Percentiles rank a stretch among this genome's conserved stretches.
Conservation (phyloP, 768 basidiomycete species). For the Xerocomellus intermedius region DNA sequence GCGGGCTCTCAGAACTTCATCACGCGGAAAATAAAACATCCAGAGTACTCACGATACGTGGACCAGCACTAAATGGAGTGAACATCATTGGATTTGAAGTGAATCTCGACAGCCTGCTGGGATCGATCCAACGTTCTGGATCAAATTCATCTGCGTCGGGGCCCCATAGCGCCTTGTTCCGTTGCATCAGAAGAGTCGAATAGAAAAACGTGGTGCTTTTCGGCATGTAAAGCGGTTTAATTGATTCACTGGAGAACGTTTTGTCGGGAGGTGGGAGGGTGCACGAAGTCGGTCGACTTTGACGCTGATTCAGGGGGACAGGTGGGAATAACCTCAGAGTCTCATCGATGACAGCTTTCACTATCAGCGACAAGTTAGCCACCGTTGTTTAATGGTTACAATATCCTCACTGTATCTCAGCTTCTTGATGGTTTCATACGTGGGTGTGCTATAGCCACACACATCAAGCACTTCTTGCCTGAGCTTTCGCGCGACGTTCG, state of each 20-base stretch:
- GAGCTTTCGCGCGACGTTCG: slow-evolving; percentile 50
- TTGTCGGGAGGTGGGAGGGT: slow-evolving; percentile 51
- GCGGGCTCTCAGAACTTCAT: slow-evolving; percentile 12
- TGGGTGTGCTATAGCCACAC: slow-evolving; percentile 52
- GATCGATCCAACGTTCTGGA: slow-evolving; percentile 75
- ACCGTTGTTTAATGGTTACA: background rate
- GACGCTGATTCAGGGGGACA: slow-evolving; percentile 70
- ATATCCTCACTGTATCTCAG: slow-evolving; percentile 60
- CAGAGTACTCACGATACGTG: slow-evolving; percentile 44
- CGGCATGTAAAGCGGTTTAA: slow-evolving; percentile 57
- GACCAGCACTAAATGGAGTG: slow-evolving; percentile 73
- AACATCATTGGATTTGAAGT: slow-evolving; percentile 66
- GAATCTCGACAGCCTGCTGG: slow-evolving; percentile 47
- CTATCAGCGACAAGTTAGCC: slow-evolving; percentile 31
- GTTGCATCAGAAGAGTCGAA: slow-evolving; percentile 62
- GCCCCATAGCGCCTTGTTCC: slow-evolving; percentile 70
- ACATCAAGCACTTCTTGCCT: slow-evolving; percentile 60
- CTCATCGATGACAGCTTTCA: slow-evolving; percentile 79
- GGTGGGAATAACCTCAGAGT: slow-evolving; percentile 77
- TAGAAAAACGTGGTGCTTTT: slow-evolving; percentile 55
- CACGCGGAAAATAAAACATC: background rate
- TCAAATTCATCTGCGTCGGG: slow-evolving; percentile 73
- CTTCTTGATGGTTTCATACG: slow-evolving; percentile 53
- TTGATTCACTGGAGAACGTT: slow-evolving; percentile 39
- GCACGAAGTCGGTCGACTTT: slow-evolving; percentile 48